phyloP scores from a whole-genome alignment of 176 grass and related monocot species.

The Lolium perenne region DNA sequence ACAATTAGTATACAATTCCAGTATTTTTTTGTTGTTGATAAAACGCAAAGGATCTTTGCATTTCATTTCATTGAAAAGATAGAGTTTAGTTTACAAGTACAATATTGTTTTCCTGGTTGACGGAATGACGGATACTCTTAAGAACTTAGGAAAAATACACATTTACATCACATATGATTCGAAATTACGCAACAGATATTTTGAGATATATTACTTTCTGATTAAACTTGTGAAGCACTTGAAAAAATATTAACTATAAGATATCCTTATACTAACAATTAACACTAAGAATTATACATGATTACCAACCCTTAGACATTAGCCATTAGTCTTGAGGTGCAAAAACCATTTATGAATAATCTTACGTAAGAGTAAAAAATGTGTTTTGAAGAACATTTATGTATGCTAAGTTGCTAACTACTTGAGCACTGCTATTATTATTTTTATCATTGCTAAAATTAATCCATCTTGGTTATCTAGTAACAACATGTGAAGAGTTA shows the following conservation, averaged over 20 bases:
- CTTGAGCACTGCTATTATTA: background rate
- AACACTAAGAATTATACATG: background rate
- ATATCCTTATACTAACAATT: background rate
- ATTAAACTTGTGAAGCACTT: too few relatives aligned
- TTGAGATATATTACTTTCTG: too few relatives aligned
- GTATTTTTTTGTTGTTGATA: too few relatives aligned
- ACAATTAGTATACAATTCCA: background rate
- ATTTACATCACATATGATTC: background rate
- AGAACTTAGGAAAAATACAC: background rate
- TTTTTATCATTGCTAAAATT: background rate
- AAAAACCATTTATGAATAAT: background rate
- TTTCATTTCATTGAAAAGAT: too few relatives aligned
- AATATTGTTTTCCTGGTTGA: background rate
- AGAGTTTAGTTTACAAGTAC: background rate
- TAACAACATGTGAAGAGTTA: background rate
- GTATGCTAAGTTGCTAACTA: background rate
- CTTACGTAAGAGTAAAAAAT: background rate
- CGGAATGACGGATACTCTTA: background rate
- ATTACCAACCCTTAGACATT: background rate
- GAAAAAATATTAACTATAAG: too few relatives aligned
- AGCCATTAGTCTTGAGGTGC: background rate
- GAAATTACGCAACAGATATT: background rate
- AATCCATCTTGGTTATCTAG: background rate
- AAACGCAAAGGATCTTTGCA: too few relatives aligned
- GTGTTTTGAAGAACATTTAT: constrained; percentile 1